Percentiles rank a stretch among this genome's conserved stretches.
Evolutionary conservation across 129 eudicot species (phyloP).

Genomic region (Smallanthus sonchifolius): DNA sequence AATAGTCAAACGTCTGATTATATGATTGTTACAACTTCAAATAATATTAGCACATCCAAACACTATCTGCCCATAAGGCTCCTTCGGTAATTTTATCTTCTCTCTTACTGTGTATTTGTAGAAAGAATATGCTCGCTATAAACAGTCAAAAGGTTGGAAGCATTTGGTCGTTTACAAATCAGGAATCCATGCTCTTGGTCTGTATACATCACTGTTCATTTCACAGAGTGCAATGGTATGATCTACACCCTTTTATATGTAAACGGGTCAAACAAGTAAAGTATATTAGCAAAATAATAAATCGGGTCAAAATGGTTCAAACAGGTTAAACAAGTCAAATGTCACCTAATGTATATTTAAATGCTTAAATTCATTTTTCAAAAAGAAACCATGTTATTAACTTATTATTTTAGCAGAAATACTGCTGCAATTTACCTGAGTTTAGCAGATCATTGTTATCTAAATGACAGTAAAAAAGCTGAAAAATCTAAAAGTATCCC

Average conservation of each 20-base stretch:
- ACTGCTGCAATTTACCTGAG: no score
- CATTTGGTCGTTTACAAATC: slow-evolving; percentile 77
- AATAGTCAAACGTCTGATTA: neutral
- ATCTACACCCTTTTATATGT: slow-evolving; percentile 5
- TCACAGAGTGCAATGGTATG: slow-evolving; percentile 67
- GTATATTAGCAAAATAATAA: neutral
- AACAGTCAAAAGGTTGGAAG: slow-evolving; percentile 66
- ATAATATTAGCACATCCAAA: neutral
- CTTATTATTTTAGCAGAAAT: no score
- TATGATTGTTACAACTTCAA: neutral
- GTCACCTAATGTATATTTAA: neutral
- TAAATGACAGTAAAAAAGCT: neutral
- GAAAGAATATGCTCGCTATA: slow-evolving; percentile 73
- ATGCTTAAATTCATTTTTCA: neutral
- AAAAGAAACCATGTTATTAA: no score
- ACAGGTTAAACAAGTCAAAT: neutral
- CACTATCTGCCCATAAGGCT: neutral
- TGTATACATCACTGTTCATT: slow-evolving; percentile 74
- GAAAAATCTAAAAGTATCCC: neutral
- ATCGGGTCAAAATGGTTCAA: neutral
- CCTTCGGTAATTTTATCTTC: slow-evolving; percentile 7
- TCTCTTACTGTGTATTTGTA: slow-evolving; percentile 23
- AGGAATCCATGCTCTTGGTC: slow-evolving; percentile 85
- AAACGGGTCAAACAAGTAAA: neutral
- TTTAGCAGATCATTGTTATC: neutral